Conservation (phyloP, 495 filamentous ascomycete genomes). For the Penicillium herquei region DNA sequence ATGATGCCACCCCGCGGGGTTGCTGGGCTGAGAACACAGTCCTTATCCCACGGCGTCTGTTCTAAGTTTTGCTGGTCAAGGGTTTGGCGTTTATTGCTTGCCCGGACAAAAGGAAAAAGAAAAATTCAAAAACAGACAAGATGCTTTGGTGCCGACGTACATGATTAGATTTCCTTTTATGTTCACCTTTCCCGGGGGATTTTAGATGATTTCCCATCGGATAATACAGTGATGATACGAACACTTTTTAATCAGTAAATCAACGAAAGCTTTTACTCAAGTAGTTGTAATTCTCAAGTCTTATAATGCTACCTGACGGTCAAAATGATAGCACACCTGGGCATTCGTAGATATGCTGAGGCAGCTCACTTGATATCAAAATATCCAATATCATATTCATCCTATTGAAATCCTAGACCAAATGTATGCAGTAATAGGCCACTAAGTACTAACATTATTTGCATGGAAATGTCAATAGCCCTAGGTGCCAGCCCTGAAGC, state of each 20-base stretch:
- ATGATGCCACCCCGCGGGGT: constrained; percentile 5
- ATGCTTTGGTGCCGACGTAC: constrained; percentile 31
- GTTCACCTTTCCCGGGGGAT: constrained; percentile 26
- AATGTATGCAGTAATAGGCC: no score
- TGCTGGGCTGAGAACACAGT: constrained; percentile 5
- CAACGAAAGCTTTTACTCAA: background rate
- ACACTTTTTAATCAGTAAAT: background rate
- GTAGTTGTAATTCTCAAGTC: no score
- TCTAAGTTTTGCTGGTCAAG: constrained; percentile 22
- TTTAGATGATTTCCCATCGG: constrained; percentile 32
- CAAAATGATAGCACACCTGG: no score
- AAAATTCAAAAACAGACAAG: constrained; percentile 15
- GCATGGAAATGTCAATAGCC: no score
- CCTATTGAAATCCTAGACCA: no score
- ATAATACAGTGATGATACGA: constrained; percentile 34
- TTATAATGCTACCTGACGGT: no score
- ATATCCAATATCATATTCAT: no score
- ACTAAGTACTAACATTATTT: no score
- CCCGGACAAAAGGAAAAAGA: constrained; percentile 18
- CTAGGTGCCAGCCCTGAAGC: no score
- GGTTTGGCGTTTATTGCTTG: constrained; percentile 32
- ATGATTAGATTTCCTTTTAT: constrained; percentile 38
- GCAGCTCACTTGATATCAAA: no score
- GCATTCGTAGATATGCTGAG: no score
- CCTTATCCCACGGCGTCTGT: constrained; percentile 15